These are phyloP conservation scores for Sphagnurus paluster DNA, from an alignment of 1,284 basidiomycete genomes.

Conservation along the genomic window DNA sequence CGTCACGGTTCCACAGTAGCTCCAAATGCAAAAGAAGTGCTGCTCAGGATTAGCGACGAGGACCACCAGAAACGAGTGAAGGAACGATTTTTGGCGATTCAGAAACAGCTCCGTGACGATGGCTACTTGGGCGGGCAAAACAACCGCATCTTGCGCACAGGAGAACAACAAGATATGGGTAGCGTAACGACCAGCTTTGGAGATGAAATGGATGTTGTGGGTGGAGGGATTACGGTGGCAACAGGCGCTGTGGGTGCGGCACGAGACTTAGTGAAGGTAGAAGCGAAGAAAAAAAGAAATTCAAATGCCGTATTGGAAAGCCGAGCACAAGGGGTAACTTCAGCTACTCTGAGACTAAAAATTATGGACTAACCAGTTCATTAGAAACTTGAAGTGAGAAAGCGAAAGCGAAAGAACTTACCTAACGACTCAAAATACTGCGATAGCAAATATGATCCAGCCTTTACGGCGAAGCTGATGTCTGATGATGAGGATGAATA, in stretches of 20 bases:
- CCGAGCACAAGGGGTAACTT: constrained; percentile 1
- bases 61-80: constrained; percentile 1
- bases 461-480: constrained; percentile 1
- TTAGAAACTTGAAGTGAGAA: constrained; percentile 8
- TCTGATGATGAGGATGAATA: constrained; percentile 11
- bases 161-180: neutral
- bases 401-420: neutral
- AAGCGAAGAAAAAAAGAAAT: neutral
- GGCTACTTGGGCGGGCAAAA: neutral
- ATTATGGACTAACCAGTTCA: neutral
- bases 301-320: neutral
- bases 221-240: neutral
- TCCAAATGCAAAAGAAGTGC: neutral
- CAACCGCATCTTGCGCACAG: neutral
- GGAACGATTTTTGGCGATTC: neutral
- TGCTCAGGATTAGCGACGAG: constrained; percentile 2
- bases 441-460: neutral
- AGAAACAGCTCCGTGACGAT: constrained; percentile 3
- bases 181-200: too few relatives aligned
- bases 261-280: neutral
- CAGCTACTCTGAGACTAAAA: neutral
- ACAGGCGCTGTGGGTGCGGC: too few relatives aligned
- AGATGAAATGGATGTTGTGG: neutral
- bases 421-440: neutral
- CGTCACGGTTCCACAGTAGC: neutral